These are phyloP conservation scores for Exophiala alcalophila DNA, from an alignment of 2,329 filamentous ascomycete genomes.

Conservation along the genomic window DNA sequence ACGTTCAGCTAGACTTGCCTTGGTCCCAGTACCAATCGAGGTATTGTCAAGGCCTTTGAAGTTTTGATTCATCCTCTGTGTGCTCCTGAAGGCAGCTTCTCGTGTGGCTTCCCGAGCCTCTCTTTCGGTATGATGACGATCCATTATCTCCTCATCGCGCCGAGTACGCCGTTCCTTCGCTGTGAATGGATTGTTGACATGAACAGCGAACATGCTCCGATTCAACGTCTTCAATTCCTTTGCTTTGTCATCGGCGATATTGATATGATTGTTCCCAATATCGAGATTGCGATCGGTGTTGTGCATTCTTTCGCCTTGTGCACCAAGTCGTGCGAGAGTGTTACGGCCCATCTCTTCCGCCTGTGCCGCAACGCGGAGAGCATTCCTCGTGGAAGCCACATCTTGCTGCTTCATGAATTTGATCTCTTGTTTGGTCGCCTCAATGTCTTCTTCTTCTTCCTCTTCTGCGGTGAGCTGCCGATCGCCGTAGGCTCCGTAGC, in stretches of 20 bases:
- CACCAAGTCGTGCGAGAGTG: slow-evolving; percentile 70
- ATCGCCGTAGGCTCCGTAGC: slow-evolving; percentile 59
- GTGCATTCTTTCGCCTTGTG: slow-evolving; percentile 75
- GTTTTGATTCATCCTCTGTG: slow-evolving; percentile 62
- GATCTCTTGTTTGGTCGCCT: slow-evolving; percentile 71
- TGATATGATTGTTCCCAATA: slow-evolving; percentile 71
- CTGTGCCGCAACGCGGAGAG: slow-evolving; percentile 64
- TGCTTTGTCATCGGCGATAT: slow-evolving; percentile 73
- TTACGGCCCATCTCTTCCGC: slow-evolving; percentile 68
- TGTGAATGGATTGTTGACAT: slow-evolving; percentile 75
- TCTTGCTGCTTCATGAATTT: slow-evolving; percentile 74
- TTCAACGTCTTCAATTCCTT: slow-evolving; percentile 82
- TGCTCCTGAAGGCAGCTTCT: slow-evolving; percentile 50
- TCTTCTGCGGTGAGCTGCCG: slow-evolving; percentile 79
- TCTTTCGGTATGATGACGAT: slow-evolving; percentile 60
- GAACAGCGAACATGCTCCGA: slow-evolving; percentile 84
- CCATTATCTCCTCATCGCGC: slow-evolving; percentile 66
- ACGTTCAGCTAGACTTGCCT: slow-evolving; percentile 57
- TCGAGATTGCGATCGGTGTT: slow-evolving; percentile 83
- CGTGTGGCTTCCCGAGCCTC: slow-evolving; percentile 56
- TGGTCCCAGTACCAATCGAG: slow-evolving; percentile 50
- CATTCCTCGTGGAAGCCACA: slow-evolving; percentile 68
- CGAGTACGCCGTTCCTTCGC: slow-evolving; percentile 61
- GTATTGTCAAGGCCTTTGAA: slow-evolving; percentile 61
- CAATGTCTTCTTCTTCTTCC: slow-evolving; percentile 70